phyloP scores from a whole-genome alignment of 352 stramenopile species.

The Phytopythium ostracodes region DNA sequence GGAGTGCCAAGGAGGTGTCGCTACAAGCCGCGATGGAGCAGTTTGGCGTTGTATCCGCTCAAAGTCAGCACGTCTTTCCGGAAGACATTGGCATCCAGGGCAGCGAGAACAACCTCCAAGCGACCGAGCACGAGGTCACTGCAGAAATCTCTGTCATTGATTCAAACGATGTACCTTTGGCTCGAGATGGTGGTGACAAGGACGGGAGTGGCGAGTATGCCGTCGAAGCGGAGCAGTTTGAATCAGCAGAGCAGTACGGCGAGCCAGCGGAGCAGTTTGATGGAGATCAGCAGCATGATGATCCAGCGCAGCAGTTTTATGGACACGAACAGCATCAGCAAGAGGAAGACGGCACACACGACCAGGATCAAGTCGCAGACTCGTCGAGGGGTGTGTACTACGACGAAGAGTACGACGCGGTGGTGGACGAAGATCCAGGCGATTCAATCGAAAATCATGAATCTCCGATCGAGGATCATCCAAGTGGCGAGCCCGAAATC shows the following conservation, averaged over 20 bases:
- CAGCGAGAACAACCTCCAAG: not conserved
- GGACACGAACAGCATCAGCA: not conserved
- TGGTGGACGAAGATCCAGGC: no score
- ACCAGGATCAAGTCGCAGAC: not conserved
- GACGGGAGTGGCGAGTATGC: not conserved
- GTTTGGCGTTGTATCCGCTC: constrained; percentile 12
- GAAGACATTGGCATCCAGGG: not conserved
- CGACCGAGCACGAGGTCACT: not conserved
- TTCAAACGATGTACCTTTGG: not conserved
- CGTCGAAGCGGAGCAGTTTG: not conserved
- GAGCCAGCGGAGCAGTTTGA: not conserved
- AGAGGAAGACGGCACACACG: not conserved
- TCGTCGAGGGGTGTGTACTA: not conserved
- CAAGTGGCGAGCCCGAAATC: not conserved
- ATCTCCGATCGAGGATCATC: not conserved
- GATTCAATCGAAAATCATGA: no score
- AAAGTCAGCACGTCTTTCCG: constrained; percentile 4
- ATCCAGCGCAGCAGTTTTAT: not conserved
- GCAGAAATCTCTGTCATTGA: not conserved
- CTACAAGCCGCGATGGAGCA: constrained; percentile 23
- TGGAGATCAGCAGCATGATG: not conserved
- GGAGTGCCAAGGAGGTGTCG: constrained; percentile 13
- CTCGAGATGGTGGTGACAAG: not conserved
- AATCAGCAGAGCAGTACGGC: not conserved
- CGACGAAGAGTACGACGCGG: not conserved